Conservation (phyloP, 345 rosid species). For the Eucalyptus virginea region DNA sequence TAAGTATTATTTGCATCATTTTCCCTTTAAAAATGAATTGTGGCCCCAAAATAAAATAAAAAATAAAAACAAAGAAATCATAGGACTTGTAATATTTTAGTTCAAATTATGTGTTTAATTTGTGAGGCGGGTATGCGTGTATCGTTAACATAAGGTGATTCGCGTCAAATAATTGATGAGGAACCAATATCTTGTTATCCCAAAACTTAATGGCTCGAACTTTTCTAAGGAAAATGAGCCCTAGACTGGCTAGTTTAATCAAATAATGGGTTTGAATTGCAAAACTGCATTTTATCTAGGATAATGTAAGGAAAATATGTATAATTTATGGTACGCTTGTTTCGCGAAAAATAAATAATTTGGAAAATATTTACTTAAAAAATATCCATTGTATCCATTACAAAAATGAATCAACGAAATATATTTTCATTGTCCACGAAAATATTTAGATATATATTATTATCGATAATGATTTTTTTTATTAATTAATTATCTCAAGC, state of each 20-base stretch:
- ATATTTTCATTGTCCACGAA: rapidly evolving
- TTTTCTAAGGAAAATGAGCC: neutral
- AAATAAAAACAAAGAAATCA: neutral
- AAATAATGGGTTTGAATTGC: neutral
- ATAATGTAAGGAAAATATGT: neutral
- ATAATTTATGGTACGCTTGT: rapidly evolving
- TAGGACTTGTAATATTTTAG: neutral
- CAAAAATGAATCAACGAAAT: neutral
- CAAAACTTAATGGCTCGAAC: neutral
- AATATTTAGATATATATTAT: neutral
- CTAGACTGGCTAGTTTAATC: neutral
- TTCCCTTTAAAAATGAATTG: neutral
- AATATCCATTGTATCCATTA: neutral
- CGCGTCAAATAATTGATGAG: neutral
- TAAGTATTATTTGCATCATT: too few species aligned
- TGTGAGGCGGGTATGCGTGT: neutral
- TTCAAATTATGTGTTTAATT: neutral
- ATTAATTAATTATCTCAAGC: neutral
- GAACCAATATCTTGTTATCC: neutral
- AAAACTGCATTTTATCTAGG: neutral
- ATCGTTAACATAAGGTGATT: neutral
- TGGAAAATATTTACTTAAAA: neutral
- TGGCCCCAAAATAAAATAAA: neutral
- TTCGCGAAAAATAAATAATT: neutral
- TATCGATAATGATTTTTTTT: neutral